Evolutionary conservation across 352 stramenopile genomes (phyloP), one percentile per base, ranked within the genome.

Genomic region (Phytophthora citricola): DNA sequence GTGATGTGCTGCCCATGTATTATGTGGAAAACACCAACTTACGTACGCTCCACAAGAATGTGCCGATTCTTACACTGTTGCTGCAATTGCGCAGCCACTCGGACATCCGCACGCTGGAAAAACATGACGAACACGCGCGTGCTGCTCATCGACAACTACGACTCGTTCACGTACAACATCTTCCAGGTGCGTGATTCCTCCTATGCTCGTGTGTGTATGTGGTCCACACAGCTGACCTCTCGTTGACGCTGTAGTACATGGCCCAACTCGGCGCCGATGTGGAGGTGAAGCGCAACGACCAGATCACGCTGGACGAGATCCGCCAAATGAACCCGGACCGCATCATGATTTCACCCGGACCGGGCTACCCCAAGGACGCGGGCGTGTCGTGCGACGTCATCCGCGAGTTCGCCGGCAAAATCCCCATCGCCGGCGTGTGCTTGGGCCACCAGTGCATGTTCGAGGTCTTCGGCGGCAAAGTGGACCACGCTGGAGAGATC

Each of bases 81-180:
- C 27, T 31, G 27, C 27, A 31, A 31, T 34, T 34, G 31, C 31
- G 31, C 31, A 34, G 26, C 54, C 36, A 58, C 38, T 43, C 49
- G 32, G 58, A 26, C 43, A 62, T 15, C 43, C 14, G 32, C 36
- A 24, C 6, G 14, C 34, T 41, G 5, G 17, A 20, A 40, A 40
- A 70, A 66, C 54, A 81, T 81, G 66, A 68, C 75, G 47, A 90
- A 73, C 45, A 93, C 79, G 22, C 84, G 82, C 55, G 89, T 96
- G 67, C 72, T 96, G 49, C 76, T 96, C 53, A 92, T 96, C 75
- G 89, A 96, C 79, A 96, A 96, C 72, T 96, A 96, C 56, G 89
- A 96, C 81, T 96, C 89, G 62, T 96, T 96, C 80, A 94, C 87
- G 71, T 96, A 96, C 82, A 96, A 96, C 72, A 84, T 96, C 66